Conservation (phyloP, 1,139 yeast genomes). For the Geotrichum citri-aurantii region DNA sequence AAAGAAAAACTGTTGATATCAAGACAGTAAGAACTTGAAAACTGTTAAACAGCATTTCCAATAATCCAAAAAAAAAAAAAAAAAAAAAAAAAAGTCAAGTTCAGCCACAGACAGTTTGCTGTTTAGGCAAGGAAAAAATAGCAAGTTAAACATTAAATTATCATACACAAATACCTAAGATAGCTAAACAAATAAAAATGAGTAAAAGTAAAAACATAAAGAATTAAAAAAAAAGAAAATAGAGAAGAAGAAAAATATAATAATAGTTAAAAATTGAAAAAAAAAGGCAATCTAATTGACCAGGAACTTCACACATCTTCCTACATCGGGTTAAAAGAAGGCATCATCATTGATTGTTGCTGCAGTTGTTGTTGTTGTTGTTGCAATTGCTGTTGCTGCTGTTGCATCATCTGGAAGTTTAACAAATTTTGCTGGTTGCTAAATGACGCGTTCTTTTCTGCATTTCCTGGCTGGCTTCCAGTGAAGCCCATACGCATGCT, state of each 20-base stretch:
- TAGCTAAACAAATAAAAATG: background rate
- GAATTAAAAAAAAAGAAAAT: background rate
- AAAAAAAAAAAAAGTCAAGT: background rate
- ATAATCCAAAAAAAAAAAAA: background rate
- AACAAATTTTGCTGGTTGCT: background rate
- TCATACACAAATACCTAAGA: background rate
- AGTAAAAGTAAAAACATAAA: background rate
- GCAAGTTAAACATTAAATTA: background rate
- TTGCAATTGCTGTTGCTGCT: conserved; percentile 2
- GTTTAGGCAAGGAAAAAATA: too few species aligned
- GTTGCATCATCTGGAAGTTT: background rate
- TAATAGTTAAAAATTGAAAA: background rate
- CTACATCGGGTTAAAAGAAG: conserved; percentile 2
- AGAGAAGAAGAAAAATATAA: background rate
- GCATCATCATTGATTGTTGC: conserved; percentile 1
- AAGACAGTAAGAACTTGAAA: too few species aligned
- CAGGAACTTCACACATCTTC: background rate
- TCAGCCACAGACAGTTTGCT: too few species aligned
- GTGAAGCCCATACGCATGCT: background rate
- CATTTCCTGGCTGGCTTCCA: background rate
- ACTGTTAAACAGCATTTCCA: too few species aligned
- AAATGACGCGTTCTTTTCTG: background rate
- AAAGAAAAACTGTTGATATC: too few species aligned
- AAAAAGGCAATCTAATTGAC: background rate
- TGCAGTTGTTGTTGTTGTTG: background rate